Conservation (phyloP, 2,329 filamentous ascomycete species). For the Fusarium brachygibbosum region DNA sequence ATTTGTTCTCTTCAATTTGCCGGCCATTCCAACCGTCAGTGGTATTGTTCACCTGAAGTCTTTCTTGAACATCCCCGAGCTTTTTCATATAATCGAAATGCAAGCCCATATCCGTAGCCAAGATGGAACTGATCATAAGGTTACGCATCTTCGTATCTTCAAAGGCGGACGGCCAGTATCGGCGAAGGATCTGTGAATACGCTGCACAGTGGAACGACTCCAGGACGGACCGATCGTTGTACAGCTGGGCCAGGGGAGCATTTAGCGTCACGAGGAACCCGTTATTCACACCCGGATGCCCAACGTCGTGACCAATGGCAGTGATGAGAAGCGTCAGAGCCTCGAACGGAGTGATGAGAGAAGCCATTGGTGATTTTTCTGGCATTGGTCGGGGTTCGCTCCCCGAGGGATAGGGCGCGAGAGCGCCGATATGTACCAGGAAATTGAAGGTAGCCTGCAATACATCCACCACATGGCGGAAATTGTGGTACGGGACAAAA, state of each 20-base stretch:
- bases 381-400: constrained; percentile 49
- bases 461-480: constrained; percentile 96
- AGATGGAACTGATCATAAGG: constrained; percentile 96
- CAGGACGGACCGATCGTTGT: constrained; percentile 96
- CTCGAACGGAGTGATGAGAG: constrained; percentile 86
- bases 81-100: constrained; percentile 98
- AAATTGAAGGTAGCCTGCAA: constrained; percentile 94
- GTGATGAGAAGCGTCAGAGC: constrained; percentile 90
- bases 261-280: constrained; percentile 94
- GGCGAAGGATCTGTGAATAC: constrained; percentile 93
- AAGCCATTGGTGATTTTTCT: constrained; percentile 75
- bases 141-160: constrained; percentile 83
- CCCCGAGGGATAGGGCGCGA: constrained; percentile 74
- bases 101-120: constrained; percentile 96
- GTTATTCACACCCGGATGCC: constrained; percentile 98
- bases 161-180: constrained; percentile 90
- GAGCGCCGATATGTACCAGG: constrained; percentile 81
- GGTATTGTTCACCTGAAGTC: constrained; percentile 75
- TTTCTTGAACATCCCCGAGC: constrained; percentile 83
- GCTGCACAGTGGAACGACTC: constrained; percentile 98
- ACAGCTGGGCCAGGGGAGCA: constrained; percentile 91
- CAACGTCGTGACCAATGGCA: constrained; percentile 98
- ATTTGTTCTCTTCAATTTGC: constrained; percentile 80
- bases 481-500: constrained; percentile 98
- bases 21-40: constrained; percentile 83